phyloP scores from a whole-genome alignment of 495 filamentous ascomycete genomes.

The Endocarpon pusillum region DNA sequence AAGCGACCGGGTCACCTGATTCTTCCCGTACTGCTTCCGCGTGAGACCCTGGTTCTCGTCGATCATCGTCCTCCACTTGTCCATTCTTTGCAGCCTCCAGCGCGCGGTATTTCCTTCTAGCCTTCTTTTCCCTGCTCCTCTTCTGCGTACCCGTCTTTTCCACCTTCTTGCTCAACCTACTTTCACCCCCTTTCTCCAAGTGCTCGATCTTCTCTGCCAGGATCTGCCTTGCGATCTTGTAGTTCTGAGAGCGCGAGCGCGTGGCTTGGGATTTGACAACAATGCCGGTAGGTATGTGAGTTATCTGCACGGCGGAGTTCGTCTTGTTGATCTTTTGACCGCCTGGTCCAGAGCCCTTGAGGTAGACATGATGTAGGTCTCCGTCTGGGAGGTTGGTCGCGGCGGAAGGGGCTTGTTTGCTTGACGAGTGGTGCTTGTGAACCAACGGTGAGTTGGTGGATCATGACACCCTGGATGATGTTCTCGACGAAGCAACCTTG shows the following conservation, averaged over 20 bases:
- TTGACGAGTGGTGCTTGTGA: too few species aligned
- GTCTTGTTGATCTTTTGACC: constrained; percentile 99
- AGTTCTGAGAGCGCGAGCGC: constrained; percentile 72
- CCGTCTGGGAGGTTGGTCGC: constrained; percentile 55
- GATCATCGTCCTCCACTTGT: too few species aligned
- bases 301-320: constrained; percentile 82
- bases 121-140: constrained; percentile 48
- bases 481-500: too few species aligned
- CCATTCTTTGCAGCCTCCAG: constrained; percentile 27
- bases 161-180: constrained; percentile 36
- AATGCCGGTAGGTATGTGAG: constrained; percentile 71
- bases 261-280: constrained; percentile 89
- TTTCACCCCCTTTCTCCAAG: constrained; percentile 39
- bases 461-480: too few species aligned
- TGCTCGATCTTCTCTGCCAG: constrained; percentile 66
- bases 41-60: too few species aligned
- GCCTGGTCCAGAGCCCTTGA: constrained; percentile 84
- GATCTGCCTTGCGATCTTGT: constrained; percentile 63
- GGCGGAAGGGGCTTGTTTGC: too few species aligned
- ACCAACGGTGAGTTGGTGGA: too few species aligned
- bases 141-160: constrained; percentile 42
- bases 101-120: constrained; percentile 43
- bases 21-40: too few species aligned
- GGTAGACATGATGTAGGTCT: constrained; percentile 67
- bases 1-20: too few species aligned